Conservation (phyloP, 2,329 filamentous ascomycete species). For the Plectosphaerella cucumerina region DNA sequence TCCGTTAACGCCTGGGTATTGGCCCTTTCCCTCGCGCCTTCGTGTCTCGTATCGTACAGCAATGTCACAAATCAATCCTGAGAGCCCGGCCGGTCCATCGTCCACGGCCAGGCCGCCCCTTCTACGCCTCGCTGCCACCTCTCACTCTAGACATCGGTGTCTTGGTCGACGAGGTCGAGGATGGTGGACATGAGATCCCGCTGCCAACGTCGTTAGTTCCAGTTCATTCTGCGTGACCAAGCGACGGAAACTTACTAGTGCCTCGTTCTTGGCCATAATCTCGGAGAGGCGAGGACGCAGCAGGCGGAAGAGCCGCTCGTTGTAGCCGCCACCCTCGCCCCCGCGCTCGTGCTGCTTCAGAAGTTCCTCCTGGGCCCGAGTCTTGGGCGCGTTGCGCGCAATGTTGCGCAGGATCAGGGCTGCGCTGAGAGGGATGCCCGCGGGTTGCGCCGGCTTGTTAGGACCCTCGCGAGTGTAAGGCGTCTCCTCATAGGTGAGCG, state of each 20-base stretch:
- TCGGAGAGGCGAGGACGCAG: conserved; percentile 62
- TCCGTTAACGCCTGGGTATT: not conserved
- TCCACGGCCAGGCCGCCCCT: not conserved
- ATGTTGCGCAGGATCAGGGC: conserved; percentile 76
- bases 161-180: conserved; percentile 2
- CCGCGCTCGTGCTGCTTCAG: conserved; percentile 41
- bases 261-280: conserved; percentile 65
- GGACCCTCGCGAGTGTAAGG: conserved; percentile 52
- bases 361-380: conserved; percentile 51
- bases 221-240: not conserved
- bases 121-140: not conserved
- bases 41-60: not conserved
- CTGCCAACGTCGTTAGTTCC: not conserved
- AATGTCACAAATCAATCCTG: not conserved
- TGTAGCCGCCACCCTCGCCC: conserved; percentile 55
- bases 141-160: not conserved
- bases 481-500: conserved; percentile 53
- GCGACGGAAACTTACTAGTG: conserved; percentile 41
- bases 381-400: conserved; percentile 62
- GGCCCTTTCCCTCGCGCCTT: not conserved
- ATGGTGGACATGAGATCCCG: conserved; percentile 2
- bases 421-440: conserved; percentile 74
- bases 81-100: not conserved
- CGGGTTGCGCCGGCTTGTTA: conserved; percentile 57
- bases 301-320: conserved; percentile 63